A percentile compares a stretch with the other conserved stretches of the same genome.
These are phyloP conservation scores for Protomyces arabidopsidicola DNA, from an alignment of 1,139 yeast genomes.

Conservation along the genomic window DNA sequence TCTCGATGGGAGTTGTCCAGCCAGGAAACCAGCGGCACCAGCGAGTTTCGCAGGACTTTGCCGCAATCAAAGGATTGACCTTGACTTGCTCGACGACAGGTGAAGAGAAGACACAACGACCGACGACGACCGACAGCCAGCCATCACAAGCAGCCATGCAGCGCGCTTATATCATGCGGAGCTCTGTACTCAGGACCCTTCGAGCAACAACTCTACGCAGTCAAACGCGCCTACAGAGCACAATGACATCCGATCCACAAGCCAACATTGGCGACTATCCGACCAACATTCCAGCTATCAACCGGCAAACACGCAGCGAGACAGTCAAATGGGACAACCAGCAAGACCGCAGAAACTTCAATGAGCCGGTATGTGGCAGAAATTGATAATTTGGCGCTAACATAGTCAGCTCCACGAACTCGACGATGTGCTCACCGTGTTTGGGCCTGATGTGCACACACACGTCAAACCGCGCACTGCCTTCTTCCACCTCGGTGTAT, in stretches of 20 bases:
- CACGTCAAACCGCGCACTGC: constrained; percentile 60
- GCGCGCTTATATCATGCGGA: neutral
- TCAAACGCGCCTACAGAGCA: neutral
- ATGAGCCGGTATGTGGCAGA: constrained; percentile 49
- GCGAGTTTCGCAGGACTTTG: too few species aligned
- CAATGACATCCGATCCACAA: constrained; percentile 4
- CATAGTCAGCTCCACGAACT: constrained; percentile 49
- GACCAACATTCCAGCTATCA: constrained; percentile 17
- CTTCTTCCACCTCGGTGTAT: constrained; percentile 42
- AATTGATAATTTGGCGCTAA: neutral
- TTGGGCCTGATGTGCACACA: constrained; percentile 80
- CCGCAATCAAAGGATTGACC: too few species aligned
- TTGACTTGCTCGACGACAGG: too few species aligned
- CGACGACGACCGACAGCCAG: too few species aligned
- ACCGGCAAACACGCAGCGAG: constrained; percentile 10
- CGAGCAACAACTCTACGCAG: neutral
- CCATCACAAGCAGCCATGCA: neutral
- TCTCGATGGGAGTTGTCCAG: too few species aligned
- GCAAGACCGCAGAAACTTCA: constrained; percentile 73
- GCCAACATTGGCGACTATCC: constrained; percentile 28
- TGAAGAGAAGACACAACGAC: too few species aligned
- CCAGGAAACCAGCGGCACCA: too few species aligned
- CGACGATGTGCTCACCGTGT: constrained; percentile 71
- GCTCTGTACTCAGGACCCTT: neutral
- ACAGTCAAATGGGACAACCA: constrained; percentile 63